These are phyloP conservation scores for Dittrichia graveolens DNA, from an alignment of 129 eudicot genomes.

Conservation along the genomic window DNA sequence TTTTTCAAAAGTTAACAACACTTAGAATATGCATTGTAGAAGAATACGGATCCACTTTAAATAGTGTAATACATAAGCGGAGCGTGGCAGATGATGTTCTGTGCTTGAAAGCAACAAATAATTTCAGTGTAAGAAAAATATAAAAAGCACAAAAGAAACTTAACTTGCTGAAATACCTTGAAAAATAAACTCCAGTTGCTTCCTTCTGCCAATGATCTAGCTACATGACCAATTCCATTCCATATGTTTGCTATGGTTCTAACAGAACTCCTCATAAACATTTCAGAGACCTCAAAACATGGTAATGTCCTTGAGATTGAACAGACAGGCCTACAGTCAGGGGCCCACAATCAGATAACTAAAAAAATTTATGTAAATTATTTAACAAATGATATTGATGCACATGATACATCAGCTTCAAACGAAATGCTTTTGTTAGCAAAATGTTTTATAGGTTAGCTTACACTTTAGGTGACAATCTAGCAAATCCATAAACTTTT, in stretches of 20 bases:
- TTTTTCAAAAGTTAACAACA: neutral
- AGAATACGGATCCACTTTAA: too few relatives aligned
- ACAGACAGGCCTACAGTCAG: conserved; percentile 47
- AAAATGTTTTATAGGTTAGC: conserved; percentile 22
- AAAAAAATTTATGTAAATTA: neutral
- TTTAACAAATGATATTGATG: neutral
- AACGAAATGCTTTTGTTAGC: neutral
- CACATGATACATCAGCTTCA: too few relatives aligned
- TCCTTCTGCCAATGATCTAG: conserved; percentile 62
- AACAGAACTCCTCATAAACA: conserved; percentile 42
- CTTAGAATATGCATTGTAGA: neutral
- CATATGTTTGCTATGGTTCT: conserved; percentile 45
- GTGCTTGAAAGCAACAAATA: neutral
- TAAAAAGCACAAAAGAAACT: neutral
- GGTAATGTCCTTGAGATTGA: conserved; percentile 55
- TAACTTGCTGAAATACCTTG: conserved; percentile 50
- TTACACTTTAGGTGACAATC: conserved; percentile 62
- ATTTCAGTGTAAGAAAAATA: neutral
- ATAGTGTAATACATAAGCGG: too few relatives aligned
- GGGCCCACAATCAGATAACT: conserved; percentile 26
- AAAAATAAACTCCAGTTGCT: conserved; percentile 69
- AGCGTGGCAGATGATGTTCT: too few relatives aligned
- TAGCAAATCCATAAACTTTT: conserved; percentile 50
- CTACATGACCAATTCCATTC: conserved; percentile 43
- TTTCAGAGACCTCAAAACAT: conserved; percentile 66